Base-by-base conservation (phyloP, 495 filamentous ascomycete genomes). In the Aspergillus diversus region DNA sequence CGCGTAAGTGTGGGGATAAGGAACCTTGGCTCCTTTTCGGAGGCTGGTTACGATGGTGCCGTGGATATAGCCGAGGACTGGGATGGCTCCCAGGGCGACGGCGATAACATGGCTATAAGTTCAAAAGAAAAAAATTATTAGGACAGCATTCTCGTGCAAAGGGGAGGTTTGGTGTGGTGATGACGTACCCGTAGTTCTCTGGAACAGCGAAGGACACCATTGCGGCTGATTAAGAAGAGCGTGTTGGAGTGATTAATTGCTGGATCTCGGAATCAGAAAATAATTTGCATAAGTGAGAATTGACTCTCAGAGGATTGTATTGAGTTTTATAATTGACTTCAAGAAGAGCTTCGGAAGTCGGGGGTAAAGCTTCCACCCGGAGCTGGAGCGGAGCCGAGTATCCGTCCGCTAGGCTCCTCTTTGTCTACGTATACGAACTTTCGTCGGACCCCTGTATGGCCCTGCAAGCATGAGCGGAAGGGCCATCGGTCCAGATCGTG, bases 1-100 rank as follows among this genome's bases (percentile, higher is more conserved):
- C 33, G 86, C 89, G 69, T 91, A 93, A 69, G 78, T 60, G 71
- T 82, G 86, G 8, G 90, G 90, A 61, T 84, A 92, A 15, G 75
- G 75, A 55, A 92, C 71, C 46, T 84, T 80, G 68, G 86, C 81
- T 2, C 64, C 63, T 63, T 78, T 84, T 69, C 90, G 88, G 61
- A 77, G 60, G 5, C 37, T 52, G 47, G 58, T 67, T 35, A 80
- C 81, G 61, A 86, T 63, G 35, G 60, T 6, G 55, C 72, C 65
- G 73, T 92, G 90, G 67, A 91, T 62, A 64, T 88, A 79, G 69
- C 84, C 74, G 43, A 87, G 83, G 50, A 88, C 76, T 53, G 84
- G 81, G 61, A 83, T 81, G 15, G 70, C 75, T 27, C 81, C 76
- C 37, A 82, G 76, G 16, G 87, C 82, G 61, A 85, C 80, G 63